Base-by-base conservation (phyloP, 1,284 basidiomycete genomes). In the Pholiota adiposa region DNA sequence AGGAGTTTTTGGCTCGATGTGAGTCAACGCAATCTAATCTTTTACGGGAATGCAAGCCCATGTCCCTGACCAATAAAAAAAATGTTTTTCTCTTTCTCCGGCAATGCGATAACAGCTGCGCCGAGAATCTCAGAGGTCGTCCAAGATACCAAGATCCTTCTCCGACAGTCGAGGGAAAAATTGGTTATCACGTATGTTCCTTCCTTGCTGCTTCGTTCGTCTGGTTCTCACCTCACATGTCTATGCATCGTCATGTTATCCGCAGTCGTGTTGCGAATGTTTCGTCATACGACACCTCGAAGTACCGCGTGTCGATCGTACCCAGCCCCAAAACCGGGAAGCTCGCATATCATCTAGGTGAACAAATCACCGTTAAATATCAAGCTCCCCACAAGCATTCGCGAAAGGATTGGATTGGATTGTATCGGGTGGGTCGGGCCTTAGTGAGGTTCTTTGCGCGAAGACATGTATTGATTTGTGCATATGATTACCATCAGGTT, bases 331-430 rank as follows among this genome's bases (percentile, higher is more conserved):
- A 79, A 1, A 80, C 79, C 34, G 78, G 83, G 50, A 65, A 77
- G n/a, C 74, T 76, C 61, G 83, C 85, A 7, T 98, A 92, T 83
- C 92, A 94, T 72, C 85, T 98, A 46, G 97, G 97, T 33, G 93
- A 98, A 73, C 88, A 92, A 5, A 96, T 99, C 67, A 81, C 76
- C 4, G 83, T 98, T 34, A 84, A 85, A 44, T 99, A 96, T 96
- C 86, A 87, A 54, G 96, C 94, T 1, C 95, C 97, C 0, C 76
- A 80, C 33, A 86, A 88, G 59, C 97, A 98, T 72, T 97, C 95
- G 14, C 84, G 93, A n/a, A 87, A 90, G 67, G 97, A 99, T 73
- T 99, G 97, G 97, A 93, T 99, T 67, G 97, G 96, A 11, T 86
- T 99, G 43, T 98, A 97, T 70, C 80, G 87, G 70, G 89, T 89